These are phyloP conservation scores for Chytridium lagenaria DNA, from an alignment of 371 early-diverging fungal genomes.

Conservation along the genomic window DNA sequence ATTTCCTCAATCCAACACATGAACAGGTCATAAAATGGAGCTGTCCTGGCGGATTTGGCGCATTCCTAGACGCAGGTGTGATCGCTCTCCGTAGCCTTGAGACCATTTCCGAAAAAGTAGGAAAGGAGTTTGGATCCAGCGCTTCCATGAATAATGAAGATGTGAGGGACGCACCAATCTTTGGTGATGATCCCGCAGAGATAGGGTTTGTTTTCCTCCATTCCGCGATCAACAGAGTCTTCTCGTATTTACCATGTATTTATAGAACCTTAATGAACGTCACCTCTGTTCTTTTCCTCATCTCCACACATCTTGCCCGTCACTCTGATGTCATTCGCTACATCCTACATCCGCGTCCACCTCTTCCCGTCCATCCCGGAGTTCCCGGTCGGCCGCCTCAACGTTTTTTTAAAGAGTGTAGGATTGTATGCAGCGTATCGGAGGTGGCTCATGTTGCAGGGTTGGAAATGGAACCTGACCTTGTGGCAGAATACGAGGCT, in stretches of 20 bases:
- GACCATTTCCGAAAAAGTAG: background rate
- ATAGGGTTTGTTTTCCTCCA: background rate
- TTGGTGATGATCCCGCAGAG: background rate
- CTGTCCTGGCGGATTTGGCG: slow-evolving; percentile 6
- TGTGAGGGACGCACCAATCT: background rate
- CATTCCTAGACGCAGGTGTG: slow-evolving; percentile 16
- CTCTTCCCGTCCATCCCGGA: background rate
- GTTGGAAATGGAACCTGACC: slow-evolving; percentile 24
- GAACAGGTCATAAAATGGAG: slow-evolving; percentile 30
- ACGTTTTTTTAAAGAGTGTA: slow-evolving; percentile 19
- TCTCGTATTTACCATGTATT: background rate
- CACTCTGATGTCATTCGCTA: slow-evolving; percentile 17
- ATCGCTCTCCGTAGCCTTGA: slow-evolving; percentile 3
- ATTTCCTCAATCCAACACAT: background rate
- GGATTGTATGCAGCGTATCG: slow-evolving; percentile 23
- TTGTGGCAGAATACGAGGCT: slow-evolving; percentile 27
- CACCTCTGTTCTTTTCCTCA: slow-evolving; percentile 31
- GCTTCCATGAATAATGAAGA: background rate
- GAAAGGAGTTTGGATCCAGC: background rate
- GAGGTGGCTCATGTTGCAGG: slow-evolving; percentile 29
- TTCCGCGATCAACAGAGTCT: background rate
- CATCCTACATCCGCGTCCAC: slow-evolving; percentile 4
- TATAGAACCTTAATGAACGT: background rate
- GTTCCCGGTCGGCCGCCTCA: background rate
- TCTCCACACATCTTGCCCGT: slow-evolving; percentile 36